Base-by-base conservation (phyloP, 1,284 basidiomycete genomes). In the Ganoderma leucocontextum region DNA sequence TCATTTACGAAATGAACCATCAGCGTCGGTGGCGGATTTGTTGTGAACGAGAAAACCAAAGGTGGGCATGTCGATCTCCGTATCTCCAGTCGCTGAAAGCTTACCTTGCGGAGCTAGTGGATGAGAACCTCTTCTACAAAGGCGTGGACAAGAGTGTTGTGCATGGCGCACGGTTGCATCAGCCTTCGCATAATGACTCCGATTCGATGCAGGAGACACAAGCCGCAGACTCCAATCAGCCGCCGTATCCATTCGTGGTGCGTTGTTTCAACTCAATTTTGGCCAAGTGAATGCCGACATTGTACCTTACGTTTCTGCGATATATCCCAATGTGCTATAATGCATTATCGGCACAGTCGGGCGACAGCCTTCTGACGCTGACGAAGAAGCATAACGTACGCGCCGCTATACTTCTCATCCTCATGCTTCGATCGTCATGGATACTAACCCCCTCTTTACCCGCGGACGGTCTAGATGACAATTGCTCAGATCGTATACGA, bases 71-170 rank as follows among this genome's bases (percentile, higher is more conserved):
- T 52, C 49, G 44, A 25, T 22, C 22, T 17, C n/a, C 9, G 36
- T 57, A 5, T n/a, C 8, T 15, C 33, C 35, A 29, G 1, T 62
- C 29, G n/a, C 17, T 9, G 15, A 39, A 36, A 49, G 10, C 68
- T 70, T 36, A 60, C 55, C 33, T 41, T 71, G 41, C 57, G 64
- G 60, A 41, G 8, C 59, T 80, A 94, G 91, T 94, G 74, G 92
- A 95, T 75, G 97, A 99, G 82, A 98, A 99, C 79, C 79, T 98
- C 72, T 98, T 95, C 79, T 98, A 98, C 86, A 96, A 96, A 79
- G 91, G 95, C n/a, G 93, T 97, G n/a, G 89, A 96, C 77, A 94
- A 96, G 78, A 83, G 84, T 61, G 85, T 86, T 13, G 96, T 97
- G 6, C 91, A 93, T 64, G 89, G 88, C 25, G 91, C 92, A 35